Evolutionary conservation across 2,329 filamentous ascomycete species (phyloP).

Genomic region (Stemphylium beticola): DNA sequence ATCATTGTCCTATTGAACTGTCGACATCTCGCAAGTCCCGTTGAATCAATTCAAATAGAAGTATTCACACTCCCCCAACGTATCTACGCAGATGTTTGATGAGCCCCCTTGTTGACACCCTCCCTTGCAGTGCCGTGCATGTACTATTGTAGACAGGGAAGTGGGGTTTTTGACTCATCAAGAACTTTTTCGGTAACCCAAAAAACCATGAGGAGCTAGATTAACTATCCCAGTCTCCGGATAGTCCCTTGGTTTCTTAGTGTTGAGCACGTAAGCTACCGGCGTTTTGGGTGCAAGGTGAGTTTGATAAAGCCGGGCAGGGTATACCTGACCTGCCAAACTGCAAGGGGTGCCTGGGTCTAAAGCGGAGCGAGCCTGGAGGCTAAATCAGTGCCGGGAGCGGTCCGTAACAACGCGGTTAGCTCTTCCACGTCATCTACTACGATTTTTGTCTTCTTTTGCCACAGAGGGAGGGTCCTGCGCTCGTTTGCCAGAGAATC

Average conservation of each 20-base stretch:
- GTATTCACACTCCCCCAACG: not conserved
- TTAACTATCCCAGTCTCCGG: too few species aligned
- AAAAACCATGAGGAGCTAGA: too few species aligned
- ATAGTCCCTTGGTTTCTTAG: too few species aligned
- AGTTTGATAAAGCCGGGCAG: not conserved
- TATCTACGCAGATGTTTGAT: not conserved
- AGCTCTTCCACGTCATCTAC: not conserved
- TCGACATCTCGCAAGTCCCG: not conserved
- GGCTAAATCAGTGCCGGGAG: conserved; percentile 5
- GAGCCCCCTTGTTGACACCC: not conserved
- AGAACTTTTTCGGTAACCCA: too few species aligned
- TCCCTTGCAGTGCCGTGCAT: not conserved
- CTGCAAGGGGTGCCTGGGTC: not conserved
- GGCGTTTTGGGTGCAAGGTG: not conserved
- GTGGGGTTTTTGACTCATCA: too few species aligned
- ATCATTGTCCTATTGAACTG: not conserved
- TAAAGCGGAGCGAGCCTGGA: not conserved
- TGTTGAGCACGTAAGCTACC: too few species aligned
- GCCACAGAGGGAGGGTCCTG: not conserved
- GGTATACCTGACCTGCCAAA: not conserved
- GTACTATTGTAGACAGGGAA: too few species aligned
- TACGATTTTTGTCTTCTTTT: not conserved
- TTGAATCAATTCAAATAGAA: not conserved
- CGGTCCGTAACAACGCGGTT: conserved; percentile 1
- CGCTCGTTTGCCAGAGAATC: not conserved